Evolutionary conservation across 192 early-diverging fungal genomes (phyloP).

Genomic region (Umbelopsis vinacea): DNA sequence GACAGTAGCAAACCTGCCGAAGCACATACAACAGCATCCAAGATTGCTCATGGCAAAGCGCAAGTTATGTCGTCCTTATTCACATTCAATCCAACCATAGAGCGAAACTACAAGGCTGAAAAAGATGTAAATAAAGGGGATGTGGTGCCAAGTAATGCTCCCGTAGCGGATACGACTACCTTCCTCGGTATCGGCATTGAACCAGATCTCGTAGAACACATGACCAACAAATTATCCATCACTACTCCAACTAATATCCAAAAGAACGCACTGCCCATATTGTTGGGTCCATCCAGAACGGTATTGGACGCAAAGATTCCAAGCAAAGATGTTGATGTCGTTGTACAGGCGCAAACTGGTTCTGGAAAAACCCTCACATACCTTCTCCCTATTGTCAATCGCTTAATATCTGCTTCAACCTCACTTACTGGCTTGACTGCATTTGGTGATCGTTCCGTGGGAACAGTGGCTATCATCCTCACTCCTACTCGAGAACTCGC

Average conservation of each 20-base stretch:
- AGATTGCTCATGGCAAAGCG: constrained; percentile 56
- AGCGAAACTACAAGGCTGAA: constrained; percentile 4
- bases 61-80: constrained; percentile 86
- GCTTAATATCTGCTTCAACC: constrained; percentile 72
- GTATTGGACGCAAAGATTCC: constrained; percentile 48
- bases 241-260: constrained; percentile 89
- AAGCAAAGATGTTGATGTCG: constrained; percentile 68
- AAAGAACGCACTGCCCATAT: constrained; percentile 76
- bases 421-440: constrained; percentile 42
- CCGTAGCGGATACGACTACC: constrained; percentile 48
- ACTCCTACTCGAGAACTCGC: constrained; percentile 98
- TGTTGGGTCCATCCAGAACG: constrained; percentile 58
- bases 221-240: constrained; percentile 77
- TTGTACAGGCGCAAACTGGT: constrained; percentile 96
- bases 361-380: constrained; percentile 98
- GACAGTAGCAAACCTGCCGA: constrained; percentile 22
- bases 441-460: constrained; percentile 65
- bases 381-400: constrained; percentile 90
- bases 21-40: constrained; percentile 30
- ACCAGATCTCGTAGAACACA: constrained; percentile 65
- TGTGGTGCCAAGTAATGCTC: constrained; percentile 54
- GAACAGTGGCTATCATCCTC: constrained; percentile 90
- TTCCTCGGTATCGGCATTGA: constrained; percentile 85
- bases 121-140: constrained; percentile 37
- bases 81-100: constrained; percentile 70